Conservation (phyloP, 441 rosid genomes). For the Croton setiger region DNA sequence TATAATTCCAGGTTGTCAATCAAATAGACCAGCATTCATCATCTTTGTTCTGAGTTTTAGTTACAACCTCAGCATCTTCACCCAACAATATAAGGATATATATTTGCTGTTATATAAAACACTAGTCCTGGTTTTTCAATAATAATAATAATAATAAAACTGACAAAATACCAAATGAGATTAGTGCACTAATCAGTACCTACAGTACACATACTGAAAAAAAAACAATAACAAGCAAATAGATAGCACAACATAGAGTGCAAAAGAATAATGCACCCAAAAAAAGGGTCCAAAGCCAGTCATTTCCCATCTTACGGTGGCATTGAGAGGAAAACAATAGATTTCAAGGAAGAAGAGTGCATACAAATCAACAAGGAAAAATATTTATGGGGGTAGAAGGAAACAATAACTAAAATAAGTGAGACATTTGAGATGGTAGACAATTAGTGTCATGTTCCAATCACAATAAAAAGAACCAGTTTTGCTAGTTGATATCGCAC, state of each 20-base stretch:
- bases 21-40: background rate
- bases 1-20: background rate
- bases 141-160: too few relatives aligned
- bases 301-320: background rate
- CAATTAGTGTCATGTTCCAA: background rate
- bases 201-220: background rate
- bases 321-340: background rate
- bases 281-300: background rate
- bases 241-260: background rate
- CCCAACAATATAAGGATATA: background rate
- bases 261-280: background rate
- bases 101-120: background rate
- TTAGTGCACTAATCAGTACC: background rate
- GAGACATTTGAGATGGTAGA: background rate
- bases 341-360: conserved; percentile 3
- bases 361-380: background rate
- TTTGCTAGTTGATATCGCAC: background rate
- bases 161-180: background rate
- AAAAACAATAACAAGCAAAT: conserved; percentile 4
- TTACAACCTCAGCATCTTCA: background rate
- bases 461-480: background rate
- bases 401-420: background rate
- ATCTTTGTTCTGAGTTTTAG: background rate
- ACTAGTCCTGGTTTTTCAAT: too few relatives aligned
- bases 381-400: background rate